phyloP scores from a whole-genome alignment of 108 stramenopile genomes.

The Cyclostephanos invisitatus region DNA sequence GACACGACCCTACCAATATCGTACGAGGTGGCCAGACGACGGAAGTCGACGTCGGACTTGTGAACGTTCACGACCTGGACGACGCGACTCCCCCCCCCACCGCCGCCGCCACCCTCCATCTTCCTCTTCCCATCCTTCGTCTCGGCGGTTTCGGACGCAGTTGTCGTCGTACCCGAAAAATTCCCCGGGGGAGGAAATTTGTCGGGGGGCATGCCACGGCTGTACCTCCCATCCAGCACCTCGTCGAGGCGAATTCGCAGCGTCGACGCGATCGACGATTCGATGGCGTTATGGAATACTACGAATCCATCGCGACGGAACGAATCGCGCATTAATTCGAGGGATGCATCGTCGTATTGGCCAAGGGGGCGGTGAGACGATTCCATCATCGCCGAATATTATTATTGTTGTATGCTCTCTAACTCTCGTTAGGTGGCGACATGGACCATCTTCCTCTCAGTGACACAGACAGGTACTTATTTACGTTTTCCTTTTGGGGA shows the following conservation, averaged over 20 bases:
- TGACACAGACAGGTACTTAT: too few species aligned
- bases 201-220: slow-evolving; percentile 66
- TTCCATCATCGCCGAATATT: too few species aligned
- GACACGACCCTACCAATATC: slow-evolving; percentile 63
- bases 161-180: slow-evolving; percentile 12
- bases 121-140: not conserved
- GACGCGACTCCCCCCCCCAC: slow-evolving; percentile 39
- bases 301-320: slow-evolving; percentile 73
- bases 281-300: slow-evolving; percentile 53
- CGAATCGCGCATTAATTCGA: slow-evolving; percentile 9
- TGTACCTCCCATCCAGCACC: slow-evolving; percentile 69
- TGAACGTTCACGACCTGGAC: slow-evolving; percentile 86
- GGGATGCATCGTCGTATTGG: not conserved
- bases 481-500: too few species aligned
- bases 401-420: too few species aligned
- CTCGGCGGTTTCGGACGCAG: not conserved
- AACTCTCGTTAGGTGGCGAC: too few species aligned
- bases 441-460: too few species aligned
- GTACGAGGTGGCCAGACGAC: slow-evolving; percentile 52
- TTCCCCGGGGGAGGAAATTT: slow-evolving; percentile 56
- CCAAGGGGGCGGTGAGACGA: too few species aligned
- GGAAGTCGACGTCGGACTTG: slow-evolving; percentile 72
- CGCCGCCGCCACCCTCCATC: not conserved
- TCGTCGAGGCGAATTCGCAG: slow-evolving; percentile 66
- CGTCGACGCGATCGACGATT: slow-evolving; percentile 29